Evolutionary conservation across 805 yeast species (phyloP), one percentile per base, ranked within the genome.

Genomic region (Candida stauntonica): DNA sequence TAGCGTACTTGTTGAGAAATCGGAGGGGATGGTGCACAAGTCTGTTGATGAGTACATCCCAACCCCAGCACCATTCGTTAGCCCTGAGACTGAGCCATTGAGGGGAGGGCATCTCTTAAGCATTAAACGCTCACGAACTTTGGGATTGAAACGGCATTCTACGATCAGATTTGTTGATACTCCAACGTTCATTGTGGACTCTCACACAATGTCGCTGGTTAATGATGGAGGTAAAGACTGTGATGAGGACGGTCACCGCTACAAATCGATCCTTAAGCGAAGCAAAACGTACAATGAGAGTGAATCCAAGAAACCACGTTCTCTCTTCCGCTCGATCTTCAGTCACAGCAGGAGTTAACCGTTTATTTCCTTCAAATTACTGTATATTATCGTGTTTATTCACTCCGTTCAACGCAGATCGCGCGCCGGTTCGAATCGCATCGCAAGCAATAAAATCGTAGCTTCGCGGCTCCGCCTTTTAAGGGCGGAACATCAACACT

Each of bases 121-220:
- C 7, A 13, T 38, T 14, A 20, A 33, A 29, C 31, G 42, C 27
- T 24, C 34, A 3, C 35, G 32, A 14, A 34, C 33, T 9, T 13
- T 23, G 28, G 21, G 29, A 14, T 15, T 23, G 16, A 39, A 38
- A 28, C 35, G 26, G 9, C 20, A 33, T 15, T 13, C 37, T 11
- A 42, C 46, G 5, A 47, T 51, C 7, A 38, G 47, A 26, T 51
- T 51, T 47, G 55, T 52, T 8, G 41, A 40, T 1, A 38, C 50
- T 1, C 52, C 52, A 11, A 38, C 33, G 7, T 47, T 39, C 17
- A 35, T 45, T 3, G 24, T 12, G 21, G 35, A 16, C n/a, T n/a
- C n/a, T n/a, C n/a, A n/a, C n/a, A n/a, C n/a, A n/a, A n/a, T n/a
- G n/a, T n/a, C n/a, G n/a, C n/a, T n/a, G 23, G 17, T 6, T 35